Conservation (phyloP, 768 basidiomycete species). For the Mycena galericulata region DNA sequence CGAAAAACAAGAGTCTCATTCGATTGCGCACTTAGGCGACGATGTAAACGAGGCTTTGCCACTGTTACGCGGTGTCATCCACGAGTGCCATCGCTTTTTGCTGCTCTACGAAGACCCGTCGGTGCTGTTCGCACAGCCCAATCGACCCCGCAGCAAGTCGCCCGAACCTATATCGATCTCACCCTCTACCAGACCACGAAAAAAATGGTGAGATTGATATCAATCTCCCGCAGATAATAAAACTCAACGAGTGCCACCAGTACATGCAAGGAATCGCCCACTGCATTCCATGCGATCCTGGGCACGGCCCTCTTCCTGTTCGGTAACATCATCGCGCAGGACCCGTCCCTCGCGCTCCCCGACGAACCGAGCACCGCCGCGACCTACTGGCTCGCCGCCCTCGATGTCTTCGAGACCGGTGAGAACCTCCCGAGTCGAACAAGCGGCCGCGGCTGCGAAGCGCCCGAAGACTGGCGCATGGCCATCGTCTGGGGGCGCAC, state of each 20-base stretch:
- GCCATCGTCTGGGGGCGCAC: constrained; percentile 76
- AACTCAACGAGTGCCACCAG: constrained; percentile 31
- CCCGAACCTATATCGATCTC: constrained; percentile 27
- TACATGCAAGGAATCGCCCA: constrained; percentile 63
- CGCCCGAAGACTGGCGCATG: constrained; percentile 75
- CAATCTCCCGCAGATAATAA: neutral
- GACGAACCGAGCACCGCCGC: constrained; percentile 66
- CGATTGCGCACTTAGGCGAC: constrained; percentile 47
- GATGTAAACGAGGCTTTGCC: constrained; percentile 63
- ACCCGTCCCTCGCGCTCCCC: constrained; percentile 59
- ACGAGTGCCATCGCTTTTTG: constrained; percentile 77
- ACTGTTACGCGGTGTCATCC: constrained; percentile 71
- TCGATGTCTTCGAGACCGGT: constrained; percentile 79
- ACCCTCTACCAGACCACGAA: constrained; percentile 16
- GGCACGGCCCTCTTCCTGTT: constrained; percentile 74
- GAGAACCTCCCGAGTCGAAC: constrained; percentile 67
- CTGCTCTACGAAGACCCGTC: constrained; percentile 67
- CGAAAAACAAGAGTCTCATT: constrained; percentile 2
- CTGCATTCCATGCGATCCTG: constrained; percentile 74
- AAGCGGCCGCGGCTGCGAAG: constrained; percentile 44
- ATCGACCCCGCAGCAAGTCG: constrained; percentile 34
- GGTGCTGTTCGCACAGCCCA: constrained; percentile 53
- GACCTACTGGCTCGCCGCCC: constrained; percentile 75
- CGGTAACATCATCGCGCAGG: constrained; percentile 68
- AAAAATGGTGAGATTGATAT: constrained; percentile 27